Evolutionary conservation across 2,329 filamentous ascomycete genomes (phyloP), one percentile per base, ranked within the genome.

Genomic region (Fusarium decemcellulare): DNA sequence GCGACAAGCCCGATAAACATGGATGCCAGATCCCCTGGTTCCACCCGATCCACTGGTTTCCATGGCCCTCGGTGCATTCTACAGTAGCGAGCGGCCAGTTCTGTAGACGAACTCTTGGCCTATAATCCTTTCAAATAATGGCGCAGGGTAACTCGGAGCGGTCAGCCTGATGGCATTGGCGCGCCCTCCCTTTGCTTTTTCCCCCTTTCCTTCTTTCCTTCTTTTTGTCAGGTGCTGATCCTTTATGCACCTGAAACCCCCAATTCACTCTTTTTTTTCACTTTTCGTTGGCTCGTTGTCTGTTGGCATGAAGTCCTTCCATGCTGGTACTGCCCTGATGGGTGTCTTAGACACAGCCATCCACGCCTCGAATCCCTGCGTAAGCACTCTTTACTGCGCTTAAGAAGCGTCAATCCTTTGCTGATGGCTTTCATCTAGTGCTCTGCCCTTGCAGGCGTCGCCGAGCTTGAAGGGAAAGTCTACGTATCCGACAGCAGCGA

Each of bases 391-490:
- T 8, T 27, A 16, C 29, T 11, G 8, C 9, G 9, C 14, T 8
- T 11, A n/a, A 23, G 18, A 12, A 18, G 23, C 30, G 9, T 34
- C 27, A 15, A n/a, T 6, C 23, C 32, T 18, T 30, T 52, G 10
- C 36, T 64, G 4, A 47, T 39, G 43, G 8, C 44, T 23, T 16
- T 8, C 15, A 8, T n/a, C 30, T 18, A 77, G 76, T 77, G 76
- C 46, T 62, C 62, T 27, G 67, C 68, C 8, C 59, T 77, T 3
- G 60, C 68, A 5, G 61, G 59, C 29, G 32, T 74, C 8, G 59
- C 59, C 4, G 55, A 52, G 3, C 74, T 76, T 11, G 40, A 68
- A 27, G 73, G 69, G 39, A 76, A 76, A 27, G 72, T 77, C 5
- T 70, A 66, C 8, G 29, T 58, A 2, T 64, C 73, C 9, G 60